A percentile compares a stretch with the other conserved stretches of the same genome.
phyloP scores from a whole-genome alignment of 495 filamentous ascomycete genomes.

The Bathelium albidoporum region DNA sequence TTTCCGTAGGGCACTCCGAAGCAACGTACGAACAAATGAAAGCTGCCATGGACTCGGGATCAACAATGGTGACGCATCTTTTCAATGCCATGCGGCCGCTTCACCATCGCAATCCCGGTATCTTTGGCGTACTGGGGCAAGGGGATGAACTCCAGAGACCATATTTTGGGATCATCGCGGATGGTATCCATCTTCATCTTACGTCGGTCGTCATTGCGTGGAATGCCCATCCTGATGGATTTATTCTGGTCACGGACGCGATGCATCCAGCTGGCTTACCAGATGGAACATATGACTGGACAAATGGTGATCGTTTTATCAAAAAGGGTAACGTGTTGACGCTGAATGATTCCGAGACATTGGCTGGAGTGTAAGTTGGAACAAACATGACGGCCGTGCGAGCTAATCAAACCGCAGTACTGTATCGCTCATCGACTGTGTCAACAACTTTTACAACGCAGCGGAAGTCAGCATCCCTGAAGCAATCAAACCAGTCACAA shows the following conservation, averaged over 20 bases:
- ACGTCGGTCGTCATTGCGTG: conserved; percentile 53
- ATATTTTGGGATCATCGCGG: conserved; percentile 56
- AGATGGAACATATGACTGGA: conserved; percentile 71
- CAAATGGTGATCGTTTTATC: conserved; percentile 58
- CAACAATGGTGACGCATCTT: conserved; percentile 77
- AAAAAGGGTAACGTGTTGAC: conserved; percentile 59
- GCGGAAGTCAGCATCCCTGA: conserved; percentile 51
- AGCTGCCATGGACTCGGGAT: conserved; percentile 54
- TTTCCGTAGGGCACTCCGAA: conserved; percentile 73
- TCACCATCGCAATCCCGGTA: conserved; percentile 73
- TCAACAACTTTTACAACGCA: conserved; percentile 71
- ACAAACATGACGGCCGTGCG: background rate
- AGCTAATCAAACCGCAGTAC: conserved; percentile 35
- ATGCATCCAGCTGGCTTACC: conserved; percentile 58
- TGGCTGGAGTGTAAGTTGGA: conserved; percentile 51
- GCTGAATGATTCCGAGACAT: conserved; percentile 58
- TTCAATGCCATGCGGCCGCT: conserved; percentile 87
- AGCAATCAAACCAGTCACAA: conserved; percentile 60
- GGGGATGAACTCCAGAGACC: conserved; percentile 40
- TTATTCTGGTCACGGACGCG: conserved; percentile 59
- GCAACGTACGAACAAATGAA: conserved; percentile 66
- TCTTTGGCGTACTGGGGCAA: conserved; percentile 62
- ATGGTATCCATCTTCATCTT: conserved; percentile 58
- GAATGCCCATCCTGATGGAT: conserved; percentile 49
- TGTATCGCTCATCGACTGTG: conserved; percentile 65